Evolutionary conservation across 768 basidiomycete genomes (phyloP).

Genomic region (Rhodotorula toruloides): DNA sequence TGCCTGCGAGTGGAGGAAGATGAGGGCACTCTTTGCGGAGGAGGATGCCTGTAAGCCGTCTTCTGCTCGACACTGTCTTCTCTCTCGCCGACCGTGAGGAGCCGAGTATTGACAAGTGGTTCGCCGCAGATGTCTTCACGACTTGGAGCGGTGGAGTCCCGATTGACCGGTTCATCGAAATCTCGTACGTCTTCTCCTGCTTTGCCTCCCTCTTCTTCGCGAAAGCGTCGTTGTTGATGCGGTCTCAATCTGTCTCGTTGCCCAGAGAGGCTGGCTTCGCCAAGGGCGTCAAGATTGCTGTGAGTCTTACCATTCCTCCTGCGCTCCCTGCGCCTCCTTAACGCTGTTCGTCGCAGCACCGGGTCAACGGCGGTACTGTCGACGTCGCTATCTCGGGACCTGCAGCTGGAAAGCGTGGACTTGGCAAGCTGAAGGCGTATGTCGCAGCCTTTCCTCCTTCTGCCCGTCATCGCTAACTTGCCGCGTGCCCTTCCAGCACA

Average conservation of each 20-base stretch:
- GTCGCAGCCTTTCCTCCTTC: background rate
- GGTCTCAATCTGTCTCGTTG: background rate
- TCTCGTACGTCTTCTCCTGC: background rate
- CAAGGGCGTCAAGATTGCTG: conserved; percentile 35
- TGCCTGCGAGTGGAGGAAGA: conserved; percentile 29
- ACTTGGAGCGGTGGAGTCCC: conserved; percentile 33
- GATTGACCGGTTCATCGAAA: conserved; percentile 31
- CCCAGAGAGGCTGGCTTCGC: conserved; percentile 36
- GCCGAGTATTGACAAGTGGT: too few species aligned
- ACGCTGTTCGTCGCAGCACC: too few species aligned
- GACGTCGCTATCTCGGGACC: conserved; percentile 41
- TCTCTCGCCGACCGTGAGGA: too few species aligned
- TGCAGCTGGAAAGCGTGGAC: conserved; percentile 29
- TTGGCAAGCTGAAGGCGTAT: conserved; percentile 43
- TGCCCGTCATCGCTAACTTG: background rate
- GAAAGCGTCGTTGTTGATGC: background rate
- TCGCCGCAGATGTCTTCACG: conserved; percentile 23
- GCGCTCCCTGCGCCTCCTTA: too few species aligned
- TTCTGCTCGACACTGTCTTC: background rate
- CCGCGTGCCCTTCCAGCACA: conserved; percentile 18
- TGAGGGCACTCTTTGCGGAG: conserved; percentile 24
- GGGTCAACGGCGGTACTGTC: conserved; percentile 42
- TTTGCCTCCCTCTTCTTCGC: background rate
- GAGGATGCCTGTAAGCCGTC: conserved; percentile 24
- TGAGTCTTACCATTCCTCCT: too few species aligned